A percentile compares a stretch with the other conserved stretches of the same genome.
phyloP scores from a whole-genome alignment of 345 rosid species.

The Brassica incana region DNA sequence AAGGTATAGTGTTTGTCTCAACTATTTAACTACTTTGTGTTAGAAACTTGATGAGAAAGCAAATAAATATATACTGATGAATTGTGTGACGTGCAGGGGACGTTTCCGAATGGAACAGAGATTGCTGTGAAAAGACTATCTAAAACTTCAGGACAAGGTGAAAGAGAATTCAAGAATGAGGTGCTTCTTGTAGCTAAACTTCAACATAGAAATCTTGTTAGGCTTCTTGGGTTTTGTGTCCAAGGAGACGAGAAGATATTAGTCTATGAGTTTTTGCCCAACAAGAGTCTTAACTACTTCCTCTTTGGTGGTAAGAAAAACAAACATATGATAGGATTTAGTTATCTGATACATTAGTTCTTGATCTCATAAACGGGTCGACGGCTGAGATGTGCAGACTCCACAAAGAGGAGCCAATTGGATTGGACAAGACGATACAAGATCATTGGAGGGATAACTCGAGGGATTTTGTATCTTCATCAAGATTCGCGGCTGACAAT shows the following conservation, averaged over 20 bases:
- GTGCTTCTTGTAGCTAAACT: too few species aligned
- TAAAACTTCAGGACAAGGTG: conserved; percentile 50
- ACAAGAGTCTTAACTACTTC: conserved; percentile 8
- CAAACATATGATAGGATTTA: not conserved
- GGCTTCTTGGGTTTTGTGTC: too few species aligned
- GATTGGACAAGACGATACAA: not conserved
- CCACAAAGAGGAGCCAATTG: not conserved
- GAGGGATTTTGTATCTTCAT: too few species aligned
- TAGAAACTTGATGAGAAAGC: not conserved
- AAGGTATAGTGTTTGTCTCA: conserved; percentile 34
- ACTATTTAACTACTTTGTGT: too few species aligned
- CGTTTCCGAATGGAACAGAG: conserved; percentile 31
- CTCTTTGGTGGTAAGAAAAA: conserved; percentile 5
- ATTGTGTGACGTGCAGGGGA: conserved; percentile 20
- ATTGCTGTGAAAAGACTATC: conserved; percentile 54
- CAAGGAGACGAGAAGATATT: too few species aligned
- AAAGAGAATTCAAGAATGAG: not conserved
- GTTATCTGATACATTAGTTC: not conserved
- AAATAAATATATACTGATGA: not conserved
- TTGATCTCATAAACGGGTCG: not conserved
- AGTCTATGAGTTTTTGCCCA: too few species aligned
- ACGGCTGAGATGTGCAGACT: not conserved
- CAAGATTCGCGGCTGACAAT: too few species aligned
- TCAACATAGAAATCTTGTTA: too few species aligned
- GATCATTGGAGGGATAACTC: too few species aligned